These are phyloP conservation scores for Candida broadrunensis DNA, from an alignment of 805 yeast species.

Conservation along the genomic window DNA sequence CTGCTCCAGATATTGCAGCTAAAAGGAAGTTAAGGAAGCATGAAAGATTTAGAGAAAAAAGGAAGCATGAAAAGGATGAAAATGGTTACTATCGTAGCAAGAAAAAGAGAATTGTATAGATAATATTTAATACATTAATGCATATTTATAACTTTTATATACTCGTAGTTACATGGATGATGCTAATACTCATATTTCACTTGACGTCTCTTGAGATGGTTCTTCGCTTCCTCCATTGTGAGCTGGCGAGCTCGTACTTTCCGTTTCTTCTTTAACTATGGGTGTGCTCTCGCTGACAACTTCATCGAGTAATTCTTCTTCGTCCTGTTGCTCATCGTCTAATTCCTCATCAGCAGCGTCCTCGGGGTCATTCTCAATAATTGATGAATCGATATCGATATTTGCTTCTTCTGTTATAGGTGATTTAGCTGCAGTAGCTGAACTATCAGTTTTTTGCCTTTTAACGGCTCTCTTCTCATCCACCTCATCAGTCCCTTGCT, in stretches of 20 bases:
- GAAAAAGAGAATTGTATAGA: slow-evolving; percentile 34
- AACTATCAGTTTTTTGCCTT: slow-evolving; percentile 5
- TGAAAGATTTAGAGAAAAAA: slow-evolving; percentile 68
- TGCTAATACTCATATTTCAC: neutral
- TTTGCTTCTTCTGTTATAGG: slow-evolving; percentile 1
- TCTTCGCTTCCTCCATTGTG: neutral
- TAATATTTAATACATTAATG: neutral
- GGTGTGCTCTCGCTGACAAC: neutral
- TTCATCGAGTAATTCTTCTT: neutral
- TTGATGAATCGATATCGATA: neutral
- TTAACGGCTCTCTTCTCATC: slow-evolving; percentile 7
- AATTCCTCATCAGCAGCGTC: slow-evolving; percentile 3
- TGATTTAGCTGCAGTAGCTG: too few species aligned
- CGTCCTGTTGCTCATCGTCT: slow-evolving; percentile 5
- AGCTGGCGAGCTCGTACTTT: neutral
- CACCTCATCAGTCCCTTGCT: slow-evolving; percentile 9
- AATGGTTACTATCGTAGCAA: slow-evolving; percentile 72
- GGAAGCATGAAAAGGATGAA: slow-evolving; percentile 71
- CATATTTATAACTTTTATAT: neutral
- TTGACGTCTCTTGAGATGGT: too few species aligned
- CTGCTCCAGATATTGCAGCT: slow-evolving; percentile 81
- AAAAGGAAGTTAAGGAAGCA: slow-evolving; percentile 75
- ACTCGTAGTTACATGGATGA: neutral
- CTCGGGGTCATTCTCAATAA: slow-evolving; percentile 6
- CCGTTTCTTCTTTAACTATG: neutral